Evolutionary conservation across 441 rosid species (phyloP), one percentile per base, ranked within the genome.

Genomic region (Adansonia gregorii): DNA sequence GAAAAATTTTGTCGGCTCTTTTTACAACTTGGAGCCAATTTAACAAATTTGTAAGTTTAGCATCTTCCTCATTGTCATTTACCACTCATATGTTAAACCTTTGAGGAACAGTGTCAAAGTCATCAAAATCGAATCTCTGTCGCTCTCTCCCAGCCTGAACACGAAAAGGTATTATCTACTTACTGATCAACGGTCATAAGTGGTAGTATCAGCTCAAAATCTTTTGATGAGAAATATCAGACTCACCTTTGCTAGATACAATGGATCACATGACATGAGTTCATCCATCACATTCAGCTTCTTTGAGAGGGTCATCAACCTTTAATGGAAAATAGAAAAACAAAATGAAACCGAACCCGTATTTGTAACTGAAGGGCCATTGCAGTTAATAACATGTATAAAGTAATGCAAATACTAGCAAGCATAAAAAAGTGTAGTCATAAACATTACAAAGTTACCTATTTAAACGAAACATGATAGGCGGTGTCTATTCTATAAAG

Each of bases 101-200:
- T 86, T 92, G 97, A 72, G 99, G 99, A 76, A 89, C 97, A n/a
- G 84, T 24, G 81, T 97, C 99, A 46, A 89, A 88, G 86, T 96
- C 99, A 63, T 93, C 98, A 24, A 88, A 93, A 86, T 97, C 98
- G 12, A 85, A 92, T 85, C 94, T 91, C 82, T 93, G 98, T 48
- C 97, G 87, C 80, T 94, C 98, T 84, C 89, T 88, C 76, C 97
- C 98, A 49, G 82, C 95, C 98, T 96, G 84, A 78, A 72, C 51
- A 81, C 14, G 56, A 2, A 43, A 14, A 41, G 46, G 9, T 48
- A 66, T 17, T n/a, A 27, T 76, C 66, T 72, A 35, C 51, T 78
- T 60, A 79, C 60, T 8, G 27, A 51, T 74, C 8, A 31, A n/a
- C 1, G 22, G 69, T 77, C 77, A 46, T 64, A 19, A 59, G 41